Conservation (phyloP, 2,329 filamentous ascomycete species). For the Phialocephala subalpina region DNA sequence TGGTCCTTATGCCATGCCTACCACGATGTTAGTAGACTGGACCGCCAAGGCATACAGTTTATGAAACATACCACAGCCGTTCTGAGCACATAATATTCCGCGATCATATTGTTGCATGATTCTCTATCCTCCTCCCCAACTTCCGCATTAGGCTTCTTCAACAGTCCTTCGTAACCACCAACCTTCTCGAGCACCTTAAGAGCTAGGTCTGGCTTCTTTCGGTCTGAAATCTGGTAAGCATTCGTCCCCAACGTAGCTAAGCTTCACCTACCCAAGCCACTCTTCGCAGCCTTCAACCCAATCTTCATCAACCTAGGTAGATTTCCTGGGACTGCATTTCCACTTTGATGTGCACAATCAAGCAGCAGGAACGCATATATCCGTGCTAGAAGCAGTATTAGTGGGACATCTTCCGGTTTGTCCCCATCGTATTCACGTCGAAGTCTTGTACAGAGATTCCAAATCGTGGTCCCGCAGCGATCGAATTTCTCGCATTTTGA, state of each 20-base stretch:
- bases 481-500: conserved; percentile 60
- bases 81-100: conserved; percentile 45
- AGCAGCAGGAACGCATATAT: conserved; percentile 74
- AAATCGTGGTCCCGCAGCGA: conserved; percentile 62
- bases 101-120: conserved; percentile 40
- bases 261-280: conserved; percentile 63
- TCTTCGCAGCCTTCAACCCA: conserved; percentile 70
- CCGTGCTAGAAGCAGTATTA: conserved; percentile 47
- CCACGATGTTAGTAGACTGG: conserved; percentile 36
- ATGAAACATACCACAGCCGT: conserved; percentile 61
- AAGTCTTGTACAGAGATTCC: conserved; percentile 70
- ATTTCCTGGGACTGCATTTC: conserved; percentile 45
- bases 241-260: background rate
- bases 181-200: conserved; percentile 69
- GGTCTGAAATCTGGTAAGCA: conserved; percentile 32
- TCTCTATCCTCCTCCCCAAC: conserved; percentile 38
- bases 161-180: conserved; percentile 59
- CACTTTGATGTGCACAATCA: conserved; percentile 58
- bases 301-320: conserved; percentile 68
- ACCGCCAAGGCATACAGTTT: background rate
- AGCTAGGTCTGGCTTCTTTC: conserved; percentile 62
- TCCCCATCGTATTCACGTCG: conserved; percentile 46
- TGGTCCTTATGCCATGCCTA: conserved; percentile 79
- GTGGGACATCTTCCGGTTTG: conserved; percentile 31
- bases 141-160: conserved; percentile 45